phyloP scores from a whole-genome alignment of 768 basidiomycete genomes.

The Amanita inopinata region DNA sequence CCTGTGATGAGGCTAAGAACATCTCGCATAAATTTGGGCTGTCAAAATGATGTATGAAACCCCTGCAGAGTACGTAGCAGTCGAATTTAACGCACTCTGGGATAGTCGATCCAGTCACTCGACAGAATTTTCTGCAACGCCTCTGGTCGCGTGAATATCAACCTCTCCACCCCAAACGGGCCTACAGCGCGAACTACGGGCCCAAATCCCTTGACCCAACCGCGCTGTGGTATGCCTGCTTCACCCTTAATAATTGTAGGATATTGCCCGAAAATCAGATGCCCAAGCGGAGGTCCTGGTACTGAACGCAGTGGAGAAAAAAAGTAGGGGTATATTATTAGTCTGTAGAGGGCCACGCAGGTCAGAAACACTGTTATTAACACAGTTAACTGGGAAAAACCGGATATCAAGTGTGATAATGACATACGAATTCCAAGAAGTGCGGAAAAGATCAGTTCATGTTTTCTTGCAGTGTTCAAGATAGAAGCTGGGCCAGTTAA shows the following conservation, averaged over 20 bases:
- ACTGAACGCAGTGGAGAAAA: constrained; percentile 28
- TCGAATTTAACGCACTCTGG: constrained; percentile 22
- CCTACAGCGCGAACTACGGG: constrained; percentile 32
- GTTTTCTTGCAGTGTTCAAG: no score
- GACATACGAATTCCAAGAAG: no score
- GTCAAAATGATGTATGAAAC: background rate
- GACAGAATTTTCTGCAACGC: constrained; percentile 31
- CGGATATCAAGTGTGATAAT: no score
- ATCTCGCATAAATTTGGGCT: constrained; percentile 31
- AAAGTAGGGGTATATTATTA: constrained; percentile 23
- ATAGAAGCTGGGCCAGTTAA: no score
- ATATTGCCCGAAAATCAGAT: constrained; percentile 28
- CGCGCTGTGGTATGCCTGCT: constrained; percentile 29
- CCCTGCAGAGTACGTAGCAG: background rate
- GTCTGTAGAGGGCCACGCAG: no score
- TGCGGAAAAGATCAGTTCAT: no score
- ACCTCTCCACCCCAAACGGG: constrained; percentile 29
- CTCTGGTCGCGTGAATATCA: constrained; percentile 30
- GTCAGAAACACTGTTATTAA: no score
- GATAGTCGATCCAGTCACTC: constrained; percentile 29
- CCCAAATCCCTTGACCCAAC: constrained; percentile 33
- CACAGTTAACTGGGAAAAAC: no score
- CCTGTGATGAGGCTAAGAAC: constrained; percentile 28
- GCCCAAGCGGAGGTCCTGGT: constrained; percentile 27
- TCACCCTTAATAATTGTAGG: constrained; percentile 27